Conservation (phyloP, 805 yeast genomes). For the Maudiozyma serrabonitensis region DNA sequence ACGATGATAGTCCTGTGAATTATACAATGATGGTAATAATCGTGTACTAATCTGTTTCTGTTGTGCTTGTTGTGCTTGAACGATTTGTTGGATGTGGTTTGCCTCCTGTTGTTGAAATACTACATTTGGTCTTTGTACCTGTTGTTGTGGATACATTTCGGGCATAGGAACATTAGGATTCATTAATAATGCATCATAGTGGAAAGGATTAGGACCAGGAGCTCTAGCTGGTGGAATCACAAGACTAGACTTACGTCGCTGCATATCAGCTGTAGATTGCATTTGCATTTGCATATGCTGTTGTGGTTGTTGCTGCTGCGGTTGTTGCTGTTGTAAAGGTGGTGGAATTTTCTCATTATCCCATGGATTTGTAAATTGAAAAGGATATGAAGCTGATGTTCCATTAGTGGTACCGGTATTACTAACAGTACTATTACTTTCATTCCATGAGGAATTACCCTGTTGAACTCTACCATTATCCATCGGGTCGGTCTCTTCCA, state of each 20-base stretch:
- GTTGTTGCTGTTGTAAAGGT: neutral
- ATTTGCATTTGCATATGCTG: neutral
- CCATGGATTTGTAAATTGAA: slow-evolving; percentile 13
- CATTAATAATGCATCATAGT: slow-evolving; percentile 17
- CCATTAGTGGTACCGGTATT: neutral
- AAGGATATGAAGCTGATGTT: neutral
- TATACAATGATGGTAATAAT: slow-evolving; percentile 14
- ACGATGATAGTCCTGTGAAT: slow-evolving; percentile 26
- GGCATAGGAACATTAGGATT: slow-evolving; percentile 5
- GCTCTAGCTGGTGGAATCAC: slow-evolving; percentile 37
- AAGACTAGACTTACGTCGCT: slow-evolving; percentile 28
- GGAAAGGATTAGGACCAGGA: slow-evolving; percentile 33
- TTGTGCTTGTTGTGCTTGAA: slow-evolving; percentile 8
- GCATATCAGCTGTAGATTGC: slow-evolving; percentile 2
- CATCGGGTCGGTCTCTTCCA: neutral
- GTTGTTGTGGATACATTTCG: neutral
- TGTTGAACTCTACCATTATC: neutral
- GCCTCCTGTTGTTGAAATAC: slow-evolving; percentile 1
- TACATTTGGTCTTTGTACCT: slow-evolving; percentile 2
- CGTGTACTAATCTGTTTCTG: slow-evolving; percentile 13
- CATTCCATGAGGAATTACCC: neutral
- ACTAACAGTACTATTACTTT: neutral
- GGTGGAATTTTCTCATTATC: slow-evolving; percentile 4
- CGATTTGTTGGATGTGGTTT: neutral
- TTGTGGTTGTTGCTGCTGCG: neutral